Percentiles rank a stretch among this genome's conserved stretches.
Evolutionary conservation across 1,139 yeast species (phyloP).

Genomic region (Diutina catenulata): DNA sequence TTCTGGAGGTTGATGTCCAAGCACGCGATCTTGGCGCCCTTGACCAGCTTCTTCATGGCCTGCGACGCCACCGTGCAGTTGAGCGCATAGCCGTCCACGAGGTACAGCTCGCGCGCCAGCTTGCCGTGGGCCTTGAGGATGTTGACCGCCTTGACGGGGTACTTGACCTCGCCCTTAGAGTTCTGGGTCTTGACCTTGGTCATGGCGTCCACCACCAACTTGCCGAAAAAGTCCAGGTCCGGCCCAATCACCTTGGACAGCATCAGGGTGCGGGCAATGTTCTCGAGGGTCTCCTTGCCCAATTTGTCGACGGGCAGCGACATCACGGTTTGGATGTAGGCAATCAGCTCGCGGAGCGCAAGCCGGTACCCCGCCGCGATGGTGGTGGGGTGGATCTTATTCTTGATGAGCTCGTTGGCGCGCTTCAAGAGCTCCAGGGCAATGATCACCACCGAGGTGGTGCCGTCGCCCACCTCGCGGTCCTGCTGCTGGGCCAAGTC

Average conservation of each 20-base stretch:
- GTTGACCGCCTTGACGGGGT: slow-evolving; percentile 97
- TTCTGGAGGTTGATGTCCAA: slow-evolving; percentile 91
- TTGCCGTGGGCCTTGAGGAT: slow-evolving; percentile 95
- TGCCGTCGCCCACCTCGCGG: slow-evolving; percentile 97
- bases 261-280: slow-evolving; percentile 96
- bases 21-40: slow-evolving; percentile 79
- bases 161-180: slow-evolving; percentile 76
- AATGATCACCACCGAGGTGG: slow-evolving; percentile 90
- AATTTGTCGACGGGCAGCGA: slow-evolving; percentile 70
- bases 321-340: slow-evolving; percentile 77
- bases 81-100: slow-evolving; percentile 89
- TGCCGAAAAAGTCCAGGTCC: slow-evolving; percentile 81
- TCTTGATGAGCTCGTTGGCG: slow-evolving; percentile 88
- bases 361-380: slow-evolving; percentile 93
- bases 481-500: slow-evolving; percentile 99
- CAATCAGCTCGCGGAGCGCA: slow-evolving; percentile 85
- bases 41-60: slow-evolving; percentile 77
- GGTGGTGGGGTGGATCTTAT: slow-evolving; percentile 94
- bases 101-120: slow-evolving; percentile 72
- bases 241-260: slow-evolving; percentile 95
- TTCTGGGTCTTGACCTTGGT: slow-evolving; percentile 89
- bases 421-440: slow-evolving; percentile 87
- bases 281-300: slow-evolving; percentile 73
- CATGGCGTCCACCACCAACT: slow-evolving; percentile 92
- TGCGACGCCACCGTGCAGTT: slow-evolving; percentile 97